Conservation (phyloP, 331 rosid species). For the Acacia concinna region DNA sequence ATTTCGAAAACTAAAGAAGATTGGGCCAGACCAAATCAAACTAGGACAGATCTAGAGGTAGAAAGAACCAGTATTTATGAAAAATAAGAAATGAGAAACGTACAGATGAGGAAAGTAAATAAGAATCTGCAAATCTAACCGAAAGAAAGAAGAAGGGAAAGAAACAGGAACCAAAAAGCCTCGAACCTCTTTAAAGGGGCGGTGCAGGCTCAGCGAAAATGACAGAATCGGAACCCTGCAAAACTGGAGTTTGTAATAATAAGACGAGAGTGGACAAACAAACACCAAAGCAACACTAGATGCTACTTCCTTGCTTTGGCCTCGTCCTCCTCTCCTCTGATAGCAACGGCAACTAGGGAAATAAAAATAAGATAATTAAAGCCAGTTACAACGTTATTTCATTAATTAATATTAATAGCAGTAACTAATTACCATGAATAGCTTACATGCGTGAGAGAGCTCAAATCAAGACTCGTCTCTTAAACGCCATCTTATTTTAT, state of each 20-base stretch:
- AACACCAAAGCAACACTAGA: background rate
- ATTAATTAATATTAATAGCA: background rate
- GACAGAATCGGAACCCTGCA: background rate
- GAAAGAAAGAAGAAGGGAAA: background rate
- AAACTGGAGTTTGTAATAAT: background rate
- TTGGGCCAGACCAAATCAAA: constrained; percentile 8
- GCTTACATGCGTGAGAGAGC: background rate
- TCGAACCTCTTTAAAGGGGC: background rate
- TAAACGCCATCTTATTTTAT: background rate
- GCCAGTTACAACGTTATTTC: background rate
- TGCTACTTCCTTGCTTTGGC: background rate
- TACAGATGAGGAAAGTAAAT: background rate
- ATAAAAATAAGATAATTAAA: background rate
- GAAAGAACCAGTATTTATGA: background rate
- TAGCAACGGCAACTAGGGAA: background rate
- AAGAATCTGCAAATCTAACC: background rate
- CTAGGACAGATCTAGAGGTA: constrained; percentile 5
- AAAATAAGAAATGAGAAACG: background rate
- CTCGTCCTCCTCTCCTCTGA: background rate
- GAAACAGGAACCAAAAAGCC: background rate
- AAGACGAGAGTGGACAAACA: background rate
- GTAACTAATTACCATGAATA: background rate
- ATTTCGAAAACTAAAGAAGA: background rate
- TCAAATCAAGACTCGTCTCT: background rate
- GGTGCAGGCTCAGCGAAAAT: background rate